phyloP scores from a whole-genome alignment of 2,329 filamentous ascomycete species.

The Hortaea werneckii region DNA sequence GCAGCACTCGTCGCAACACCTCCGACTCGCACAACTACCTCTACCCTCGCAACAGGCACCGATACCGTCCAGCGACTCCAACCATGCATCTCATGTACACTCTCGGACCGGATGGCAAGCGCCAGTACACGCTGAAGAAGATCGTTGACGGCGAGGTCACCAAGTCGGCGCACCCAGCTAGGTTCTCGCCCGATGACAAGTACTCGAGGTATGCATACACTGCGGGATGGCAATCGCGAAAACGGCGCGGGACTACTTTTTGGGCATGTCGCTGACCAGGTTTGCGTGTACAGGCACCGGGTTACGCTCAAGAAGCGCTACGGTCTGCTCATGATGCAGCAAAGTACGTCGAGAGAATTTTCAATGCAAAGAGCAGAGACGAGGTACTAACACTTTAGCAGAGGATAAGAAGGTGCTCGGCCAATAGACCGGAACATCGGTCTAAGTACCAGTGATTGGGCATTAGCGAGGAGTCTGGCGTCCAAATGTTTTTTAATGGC shows the following conservation, averaged over 20 bases:
- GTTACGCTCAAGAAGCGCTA: conserved; percentile 94
- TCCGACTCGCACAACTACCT: too few species aligned
- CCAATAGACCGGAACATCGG: conserved; percentile 19
- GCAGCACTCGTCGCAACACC: too few species aligned
- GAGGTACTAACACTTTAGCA: conserved; percentile 12
- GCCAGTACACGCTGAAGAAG: conserved; percentile 93
- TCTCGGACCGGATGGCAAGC: conserved; percentile 70
- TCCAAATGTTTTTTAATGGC: neutral
- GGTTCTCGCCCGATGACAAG: conserved; percentile 98
- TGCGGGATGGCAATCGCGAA: neutral
- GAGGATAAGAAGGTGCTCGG: conserved; percentile 37
- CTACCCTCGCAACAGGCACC: neutral
- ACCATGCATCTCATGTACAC: conserved; percentile 77
- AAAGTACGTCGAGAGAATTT: conserved; percentile 25
- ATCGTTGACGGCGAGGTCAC: conserved; percentile 71
- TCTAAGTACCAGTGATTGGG: neutral
- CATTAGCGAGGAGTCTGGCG: neutral
- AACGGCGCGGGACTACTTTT: neutral
- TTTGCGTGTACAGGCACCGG: conserved; percentile 53
- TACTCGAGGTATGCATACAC: conserved; percentile 57
- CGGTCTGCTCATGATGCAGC: conserved; percentile 76
- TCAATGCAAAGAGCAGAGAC: neutral
- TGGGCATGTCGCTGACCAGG: neutral
- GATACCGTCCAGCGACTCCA: conserved; percentile 1
- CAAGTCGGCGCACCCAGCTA: conserved; percentile 89